Conservation (phyloP, 2,329 filamentous ascomycete species). For the Pleoardoris graminearum region DNA sequence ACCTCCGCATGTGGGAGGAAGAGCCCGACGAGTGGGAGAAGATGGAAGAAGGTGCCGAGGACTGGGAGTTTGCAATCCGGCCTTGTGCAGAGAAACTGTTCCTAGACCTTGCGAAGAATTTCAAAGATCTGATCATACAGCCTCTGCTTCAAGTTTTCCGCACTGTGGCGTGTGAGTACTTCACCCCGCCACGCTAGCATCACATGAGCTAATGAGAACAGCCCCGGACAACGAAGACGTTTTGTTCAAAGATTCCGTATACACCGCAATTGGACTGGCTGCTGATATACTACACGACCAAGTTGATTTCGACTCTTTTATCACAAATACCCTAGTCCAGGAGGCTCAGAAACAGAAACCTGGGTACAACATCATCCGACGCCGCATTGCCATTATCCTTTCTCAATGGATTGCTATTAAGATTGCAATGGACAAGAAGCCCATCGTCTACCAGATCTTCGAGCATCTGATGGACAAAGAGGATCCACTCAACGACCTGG, state of each 20-base stretch:
- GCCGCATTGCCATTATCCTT: constrained; percentile 84
- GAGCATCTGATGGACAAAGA: constrained; percentile 78
- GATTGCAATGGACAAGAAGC: constrained; percentile 67
- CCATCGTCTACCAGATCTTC: constrained; percentile 85
- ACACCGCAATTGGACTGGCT: constrained; percentile 87
- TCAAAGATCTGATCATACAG: constrained; percentile 77
- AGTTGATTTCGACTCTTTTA: constrained; percentile 82
- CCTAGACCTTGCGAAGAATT: constrained; percentile 85
- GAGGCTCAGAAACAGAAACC: constrained; percentile 73
- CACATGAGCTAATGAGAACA: constrained; percentile 32
- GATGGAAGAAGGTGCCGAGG: constrained; percentile 78
- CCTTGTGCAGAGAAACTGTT: constrained; percentile 94
- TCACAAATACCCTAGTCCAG: constrained; percentile 72
- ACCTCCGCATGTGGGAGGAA: constrained; percentile 90
- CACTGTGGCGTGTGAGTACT: constrained; percentile 68
- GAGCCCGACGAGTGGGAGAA: constrained; percentile 96
- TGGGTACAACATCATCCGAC: constrained; percentile 79
- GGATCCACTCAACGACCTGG: constrained; percentile 82
- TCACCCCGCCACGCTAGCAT: background rate
- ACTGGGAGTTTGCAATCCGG: constrained; percentile 87
- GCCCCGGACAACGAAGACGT: constrained; percentile 68
- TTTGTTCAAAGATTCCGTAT: constrained; percentile 88
- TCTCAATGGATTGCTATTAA: constrained; percentile 88
- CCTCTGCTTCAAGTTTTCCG: constrained; percentile 84
- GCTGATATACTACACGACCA: constrained; percentile 73